Percentiles rank a stretch among this genome's conserved stretches.
phyloP scores from a whole-genome alignment of 2,329 filamentous ascomycete genomes.

The Neobulgaria alba region DNA sequence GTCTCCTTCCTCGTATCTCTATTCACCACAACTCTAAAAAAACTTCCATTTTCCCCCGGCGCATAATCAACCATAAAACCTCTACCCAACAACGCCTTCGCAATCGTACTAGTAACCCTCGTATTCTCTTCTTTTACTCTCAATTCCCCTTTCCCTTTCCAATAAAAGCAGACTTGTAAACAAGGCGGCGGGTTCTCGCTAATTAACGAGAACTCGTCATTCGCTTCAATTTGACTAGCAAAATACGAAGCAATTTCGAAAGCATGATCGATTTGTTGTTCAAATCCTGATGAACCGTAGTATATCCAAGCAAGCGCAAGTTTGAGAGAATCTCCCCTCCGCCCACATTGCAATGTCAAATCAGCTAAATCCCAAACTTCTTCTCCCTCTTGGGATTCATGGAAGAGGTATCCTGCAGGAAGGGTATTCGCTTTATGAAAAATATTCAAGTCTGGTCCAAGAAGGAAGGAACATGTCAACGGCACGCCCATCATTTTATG shows the following conservation, averaged over 20 bases:
- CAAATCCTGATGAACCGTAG: conserved; percentile 71
- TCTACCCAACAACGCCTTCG: conserved; percentile 41
- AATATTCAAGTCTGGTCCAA: conserved; percentile 64
- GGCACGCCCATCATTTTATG: conserved; percentile 97
- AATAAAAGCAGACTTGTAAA: conserved; percentile 93
- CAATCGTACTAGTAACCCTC: conserved; percentile 45
- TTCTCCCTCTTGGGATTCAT: conserved; percentile 40
- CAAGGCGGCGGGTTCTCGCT: conserved; percentile 74
- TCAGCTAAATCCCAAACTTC: conserved; percentile 87
- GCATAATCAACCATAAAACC: conserved; percentile 60
- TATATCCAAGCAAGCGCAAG: conserved; percentile 84
- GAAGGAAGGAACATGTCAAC: conserved; percentile 81
- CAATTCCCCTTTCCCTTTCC: conserved; percentile 50
- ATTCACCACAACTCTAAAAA: conserved; percentile 64
- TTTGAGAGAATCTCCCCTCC: conserved; percentile 78
- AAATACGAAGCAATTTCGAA: conserved; percentile 65
- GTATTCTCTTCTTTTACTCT: conserved; percentile 39
- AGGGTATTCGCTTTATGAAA: conserved; percentile 83
- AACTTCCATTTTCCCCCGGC: conserved; percentile 48
- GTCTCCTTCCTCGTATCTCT: conserved; percentile 50
- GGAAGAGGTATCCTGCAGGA: conserved; percentile 79
- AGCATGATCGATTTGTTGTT: conserved; percentile 58
- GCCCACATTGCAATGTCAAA: conserved; percentile 85
- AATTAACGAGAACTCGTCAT: conserved; percentile 59
- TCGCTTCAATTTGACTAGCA: conserved; percentile 46